phyloP scores from a whole-genome alignment of 2,329 filamentous ascomycete species.

The Ascosphaera acerosa region DNA sequence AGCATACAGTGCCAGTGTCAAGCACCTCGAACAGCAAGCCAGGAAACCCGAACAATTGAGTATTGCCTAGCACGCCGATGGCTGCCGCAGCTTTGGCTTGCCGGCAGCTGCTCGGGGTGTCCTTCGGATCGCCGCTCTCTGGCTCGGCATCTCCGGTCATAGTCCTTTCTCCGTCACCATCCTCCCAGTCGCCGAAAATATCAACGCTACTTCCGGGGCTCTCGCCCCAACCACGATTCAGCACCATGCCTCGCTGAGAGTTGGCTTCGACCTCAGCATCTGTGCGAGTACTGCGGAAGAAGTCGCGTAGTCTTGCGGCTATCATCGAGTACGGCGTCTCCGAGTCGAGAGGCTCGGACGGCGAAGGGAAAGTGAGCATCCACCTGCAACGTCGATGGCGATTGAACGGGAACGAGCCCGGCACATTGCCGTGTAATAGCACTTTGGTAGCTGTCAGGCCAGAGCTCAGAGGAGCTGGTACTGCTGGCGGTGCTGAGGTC shows the following conservation, averaged over 20 bases:
- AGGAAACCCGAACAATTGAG: slow-evolving; percentile 78
- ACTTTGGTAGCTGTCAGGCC: slow-evolving; percentile 70
- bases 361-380: slow-evolving; percentile 34
- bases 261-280: slow-evolving; percentile 28
- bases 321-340: slow-evolving; percentile 57
- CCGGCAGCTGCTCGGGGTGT: neutral
- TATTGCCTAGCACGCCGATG: slow-evolving; percentile 32
- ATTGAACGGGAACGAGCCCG: slow-evolving; percentile 92
- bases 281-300: slow-evolving; percentile 43
- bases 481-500: slow-evolving; percentile 6
- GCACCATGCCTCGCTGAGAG: slow-evolving; percentile 43
- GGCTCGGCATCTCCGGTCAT: slow-evolving; percentile 19
- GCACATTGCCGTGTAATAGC: slow-evolving; percentile 83
- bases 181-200: slow-evolving; percentile 65
- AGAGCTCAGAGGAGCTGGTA: no score
- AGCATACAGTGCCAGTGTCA: slow-evolving; percentile 74
- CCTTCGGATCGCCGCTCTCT: slow-evolving; percentile 22
- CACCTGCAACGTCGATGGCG: slow-evolving; percentile 73
- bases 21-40: slow-evolving; percentile 88
- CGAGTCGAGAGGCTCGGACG: slow-evolving; percentile 32
- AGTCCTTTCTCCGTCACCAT: slow-evolving; percentile 27
- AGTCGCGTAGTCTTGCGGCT: slow-evolving; percentile 38
- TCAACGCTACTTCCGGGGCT: slow-evolving; percentile 79
- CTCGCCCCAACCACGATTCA: slow-evolving; percentile 77
- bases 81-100: neutral